Conservation (phyloP, 106 monocot species). For the Vanilla planifolia region DNA sequence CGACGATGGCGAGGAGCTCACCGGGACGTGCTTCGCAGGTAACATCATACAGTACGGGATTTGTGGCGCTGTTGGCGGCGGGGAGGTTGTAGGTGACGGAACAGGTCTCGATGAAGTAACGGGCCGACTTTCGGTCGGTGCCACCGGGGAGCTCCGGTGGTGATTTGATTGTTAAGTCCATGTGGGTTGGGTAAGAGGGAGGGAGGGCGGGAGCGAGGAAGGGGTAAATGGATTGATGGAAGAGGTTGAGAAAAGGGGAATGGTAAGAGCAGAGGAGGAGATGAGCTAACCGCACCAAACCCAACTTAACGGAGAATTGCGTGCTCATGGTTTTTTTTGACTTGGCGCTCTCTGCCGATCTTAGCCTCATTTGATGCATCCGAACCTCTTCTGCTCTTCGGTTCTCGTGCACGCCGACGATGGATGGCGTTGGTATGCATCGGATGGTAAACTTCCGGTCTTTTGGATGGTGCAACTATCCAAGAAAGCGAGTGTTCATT, state of each 20-base stretch:
- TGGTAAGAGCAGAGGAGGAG: slow-evolving; percentile 7
- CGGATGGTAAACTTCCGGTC: no score
- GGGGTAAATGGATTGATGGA: not conserved
- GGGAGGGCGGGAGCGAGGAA: not conserved
- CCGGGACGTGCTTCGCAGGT: slow-evolving; percentile 66
- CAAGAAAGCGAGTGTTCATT: no score
- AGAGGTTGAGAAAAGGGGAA: not conserved
- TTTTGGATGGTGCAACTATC: no score
- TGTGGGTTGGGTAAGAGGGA: slow-evolving; percentile 1
- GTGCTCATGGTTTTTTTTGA: no score
- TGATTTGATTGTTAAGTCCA: slow-evolving; percentile 10
- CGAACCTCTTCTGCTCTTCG: no score
- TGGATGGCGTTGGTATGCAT: no score
- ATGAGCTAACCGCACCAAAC: slow-evolving; percentile 39
- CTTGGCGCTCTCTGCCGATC: no score
- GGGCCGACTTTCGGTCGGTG: slow-evolving; percentile 10
- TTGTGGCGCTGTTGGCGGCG: not conserved
- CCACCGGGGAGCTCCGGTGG: not conserved
- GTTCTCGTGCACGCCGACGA: no score
- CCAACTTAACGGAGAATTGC: no score
- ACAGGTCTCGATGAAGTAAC: slow-evolving; percentile 57
- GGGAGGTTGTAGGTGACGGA: slow-evolving; percentile 38
- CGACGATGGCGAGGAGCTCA: slow-evolving; percentile 76
- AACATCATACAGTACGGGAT: slow-evolving; percentile 34
- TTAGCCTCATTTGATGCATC: no score